A percentile compares a stretch with the other conserved stretches of the same genome.
Conservation (phyloP, 495 filamentous ascomycete genomes). For the Talaromyces ruber region DNA sequence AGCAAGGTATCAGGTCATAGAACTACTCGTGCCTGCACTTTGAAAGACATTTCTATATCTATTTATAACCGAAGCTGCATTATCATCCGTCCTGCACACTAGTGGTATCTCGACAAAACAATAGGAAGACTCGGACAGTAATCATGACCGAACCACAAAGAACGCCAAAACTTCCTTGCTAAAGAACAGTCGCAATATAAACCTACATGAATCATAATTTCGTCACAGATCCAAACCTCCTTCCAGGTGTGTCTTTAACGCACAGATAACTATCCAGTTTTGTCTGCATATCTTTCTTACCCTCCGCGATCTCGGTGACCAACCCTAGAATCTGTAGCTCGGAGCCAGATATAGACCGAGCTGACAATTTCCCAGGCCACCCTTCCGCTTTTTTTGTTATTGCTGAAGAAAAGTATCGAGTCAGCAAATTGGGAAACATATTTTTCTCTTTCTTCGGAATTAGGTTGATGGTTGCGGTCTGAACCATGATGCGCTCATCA, state of each 20-base stretch:
- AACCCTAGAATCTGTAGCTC: conserved; percentile 16
- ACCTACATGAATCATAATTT: background rate
- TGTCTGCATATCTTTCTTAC: background rate
- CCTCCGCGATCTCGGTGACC: conserved; percentile 1
- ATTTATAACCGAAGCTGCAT: background rate
- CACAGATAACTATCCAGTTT: background rate
- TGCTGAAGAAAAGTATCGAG: conserved; percentile 20
- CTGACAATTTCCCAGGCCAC: conserved; percentile 22
- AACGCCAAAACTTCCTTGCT: background rate
- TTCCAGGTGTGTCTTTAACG: background rate
- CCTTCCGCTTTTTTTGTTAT: conserved; percentile 3
- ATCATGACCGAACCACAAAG: background rate
- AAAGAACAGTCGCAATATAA: background rate
- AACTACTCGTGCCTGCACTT: background rate
- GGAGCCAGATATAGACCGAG: conserved; percentile 13
- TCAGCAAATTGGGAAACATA: conserved; percentile 22
- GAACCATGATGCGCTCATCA: conserved; percentile 19
- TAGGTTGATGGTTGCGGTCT: conserved; percentile 17
- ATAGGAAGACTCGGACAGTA: background rate
- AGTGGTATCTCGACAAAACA: background rate
- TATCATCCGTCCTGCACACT: background rate
- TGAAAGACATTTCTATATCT: background rate
- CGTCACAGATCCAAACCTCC: background rate
- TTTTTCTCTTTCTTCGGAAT: conserved; percentile 23
- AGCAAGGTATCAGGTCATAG: background rate